Percentiles rank a stretch among this genome's conserved stretches.
Evolutionary conservation across 208 protist species (phyloP).

Genomic region (Trichomonas tenax): DNA sequence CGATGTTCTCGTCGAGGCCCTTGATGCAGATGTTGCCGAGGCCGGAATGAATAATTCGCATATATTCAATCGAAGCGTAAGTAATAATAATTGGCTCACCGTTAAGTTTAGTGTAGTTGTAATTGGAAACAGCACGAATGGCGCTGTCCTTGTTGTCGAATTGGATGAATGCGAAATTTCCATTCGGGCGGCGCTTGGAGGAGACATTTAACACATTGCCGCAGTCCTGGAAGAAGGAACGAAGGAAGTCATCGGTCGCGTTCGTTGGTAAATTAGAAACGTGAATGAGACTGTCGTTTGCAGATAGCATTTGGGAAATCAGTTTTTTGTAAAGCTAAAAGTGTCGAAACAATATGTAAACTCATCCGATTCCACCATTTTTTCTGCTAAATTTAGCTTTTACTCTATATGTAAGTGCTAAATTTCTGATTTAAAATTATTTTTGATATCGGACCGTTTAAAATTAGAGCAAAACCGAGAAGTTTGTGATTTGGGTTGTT

Average conservation of each 20-base stretch:
- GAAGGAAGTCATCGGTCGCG: neutral
- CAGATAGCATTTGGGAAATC: neutral
- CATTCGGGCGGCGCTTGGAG: neutral
- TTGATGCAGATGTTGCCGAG: neutral
- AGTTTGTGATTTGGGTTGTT: too few species aligned
- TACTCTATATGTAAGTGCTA: too few species aligned
- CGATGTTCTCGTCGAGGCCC: neutral
- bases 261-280: neutral
- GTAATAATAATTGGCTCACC: neutral
- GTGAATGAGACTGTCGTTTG: neutral
- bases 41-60: neutral
- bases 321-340: neutral
- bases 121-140: neutral
- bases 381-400: too few species aligned
- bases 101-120: neutral
- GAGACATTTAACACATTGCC: neutral
- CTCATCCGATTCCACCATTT: too few species aligned
- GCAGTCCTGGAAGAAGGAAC: neutral
- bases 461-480: too few species aligned
- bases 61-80: neutral
- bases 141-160: neutral
- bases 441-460: too few species aligned
- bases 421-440: too few species aligned
- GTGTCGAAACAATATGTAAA: too few species aligned
- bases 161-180: neutral